These are phyloP conservation scores for Blumeriella jaapii DNA, from an alignment of 2,329 filamentous ascomycete species.

Conservation along the genomic window DNA sequence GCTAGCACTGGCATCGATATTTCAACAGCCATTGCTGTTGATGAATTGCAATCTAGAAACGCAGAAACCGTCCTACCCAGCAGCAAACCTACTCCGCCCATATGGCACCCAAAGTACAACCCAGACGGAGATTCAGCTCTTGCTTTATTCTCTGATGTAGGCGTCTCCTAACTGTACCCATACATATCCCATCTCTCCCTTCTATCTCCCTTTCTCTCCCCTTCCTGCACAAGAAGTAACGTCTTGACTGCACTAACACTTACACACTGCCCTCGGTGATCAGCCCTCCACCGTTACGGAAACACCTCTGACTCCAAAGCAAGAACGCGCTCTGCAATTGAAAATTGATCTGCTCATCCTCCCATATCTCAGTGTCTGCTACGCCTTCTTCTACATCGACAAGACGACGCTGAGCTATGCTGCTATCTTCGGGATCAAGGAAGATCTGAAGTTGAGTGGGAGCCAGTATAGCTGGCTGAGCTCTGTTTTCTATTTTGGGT, in stretches of 20 bases:
- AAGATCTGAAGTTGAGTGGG: conserved; percentile 40
- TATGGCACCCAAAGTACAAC: conserved; percentile 13
- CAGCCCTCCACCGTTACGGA: conserved; percentile 36
- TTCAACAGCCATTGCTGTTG: too few relatives aligned
- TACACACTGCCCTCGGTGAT: too few relatives aligned
- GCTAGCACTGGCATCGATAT: too few relatives aligned
- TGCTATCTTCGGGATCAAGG: conserved; percentile 43
- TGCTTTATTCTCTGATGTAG: conserved; percentile 36
- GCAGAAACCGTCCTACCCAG: conserved; percentile 18
- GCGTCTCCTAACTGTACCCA: too few relatives aligned
- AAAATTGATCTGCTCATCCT: conserved; percentile 50
- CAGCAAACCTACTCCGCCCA: conserved; percentile 22
- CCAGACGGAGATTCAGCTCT: conserved; percentile 38
- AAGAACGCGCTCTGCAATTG: conserved; percentile 26
- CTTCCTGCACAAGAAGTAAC: too few relatives aligned
- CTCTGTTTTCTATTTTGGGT: conserved; percentile 44
- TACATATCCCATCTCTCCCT: too few relatives aligned
- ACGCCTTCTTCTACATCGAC: conserved; percentile 33
- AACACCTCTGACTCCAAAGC: conserved; percentile 33
- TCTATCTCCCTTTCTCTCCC: too few relatives aligned
- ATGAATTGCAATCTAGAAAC: too few relatives aligned
- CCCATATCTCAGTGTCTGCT: conserved; percentile 42
- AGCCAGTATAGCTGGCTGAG: conserved; percentile 42
- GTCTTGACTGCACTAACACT: too few relatives aligned
- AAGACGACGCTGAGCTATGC: conserved; percentile 42